Conservation (phyloP, 164 flowering plant species). For the Paratinospora sagittata region DNA sequence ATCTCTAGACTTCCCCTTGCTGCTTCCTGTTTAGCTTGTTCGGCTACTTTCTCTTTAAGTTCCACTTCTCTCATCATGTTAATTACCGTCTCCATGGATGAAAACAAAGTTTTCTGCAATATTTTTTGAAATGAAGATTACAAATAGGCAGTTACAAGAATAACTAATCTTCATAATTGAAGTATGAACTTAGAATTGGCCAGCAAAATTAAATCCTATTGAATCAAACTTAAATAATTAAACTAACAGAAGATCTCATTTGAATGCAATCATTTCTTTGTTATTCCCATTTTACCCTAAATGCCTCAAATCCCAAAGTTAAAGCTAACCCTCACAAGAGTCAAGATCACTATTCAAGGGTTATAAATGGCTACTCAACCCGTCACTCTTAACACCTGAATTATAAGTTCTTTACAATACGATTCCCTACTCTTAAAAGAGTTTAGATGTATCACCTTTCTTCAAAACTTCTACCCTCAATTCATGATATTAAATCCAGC, state of each 20-base stretch:
- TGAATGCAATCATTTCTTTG: no score
- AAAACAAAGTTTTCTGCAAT: constrained; percentile 61
- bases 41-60: constrained; percentile 53
- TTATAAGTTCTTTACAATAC: background rate
- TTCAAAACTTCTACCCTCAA: background rate
- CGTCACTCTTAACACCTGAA: no score
- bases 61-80: constrained; percentile 63
- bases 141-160: background rate
- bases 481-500: background rate
- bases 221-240: background rate
- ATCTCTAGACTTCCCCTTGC: constrained; percentile 44
- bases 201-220: background rate
- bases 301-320: background rate
- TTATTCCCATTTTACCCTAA: background rate
- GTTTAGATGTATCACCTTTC: background rate
- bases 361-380: background rate
- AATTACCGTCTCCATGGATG: constrained; percentile 50
- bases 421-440: background rate
- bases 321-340: background rate
- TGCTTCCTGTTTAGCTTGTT: constrained; percentile 58
- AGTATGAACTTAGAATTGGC: background rate
- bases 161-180: background rate
- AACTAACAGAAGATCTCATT: background rate
- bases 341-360: background rate
- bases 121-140: constrained; percentile 3